Base-by-base conservation (phyloP, 805 yeast species). In the Zygotorulaspora chibaensis region DNA sequence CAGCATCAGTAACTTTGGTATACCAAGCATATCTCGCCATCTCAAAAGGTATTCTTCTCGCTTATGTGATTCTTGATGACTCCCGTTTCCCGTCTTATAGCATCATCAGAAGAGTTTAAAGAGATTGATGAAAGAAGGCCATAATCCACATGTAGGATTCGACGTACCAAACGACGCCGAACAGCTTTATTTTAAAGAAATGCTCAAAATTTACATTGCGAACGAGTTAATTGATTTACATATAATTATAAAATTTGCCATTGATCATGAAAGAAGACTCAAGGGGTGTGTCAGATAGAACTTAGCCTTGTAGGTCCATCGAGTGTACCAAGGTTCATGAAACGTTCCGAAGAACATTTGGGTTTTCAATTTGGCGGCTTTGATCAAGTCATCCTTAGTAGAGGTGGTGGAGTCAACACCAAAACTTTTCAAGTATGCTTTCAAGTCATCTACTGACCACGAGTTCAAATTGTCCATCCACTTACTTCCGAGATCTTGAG, bases 11-110 rank as follows among this genome's bases (percentile, higher is more conserved):
- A 2, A 77, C 80, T 63, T 79, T 81, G 2, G 84, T 80, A 63
- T 84, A 84, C 91, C 91, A 84, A 38, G 90, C 86, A 61, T 77
- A 77, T 57, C 65, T 68, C 18, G 79, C 66, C 79, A 75, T 75
- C 39, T 36, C 28, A 37, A 37, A 37, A 25, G 18, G 9, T 15
- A 10, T 17, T 17, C 38, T 35, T 18, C 28, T 16, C 6, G 11
- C 29, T 17, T 8, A 18, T 10, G 3, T 37, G 9, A 13, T 12
- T 12, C 9, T 31, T n/a, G 25, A 20, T 20, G 4, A 20, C 33
- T 29, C 8, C 33, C 33, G n/a, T 29, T 9, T 29, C 15, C 15
- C 15, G 25, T 20, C 25, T 20, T 7, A 4, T 20, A 5, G 25
- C 25, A 20, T 20, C 7, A 7, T 20, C 25, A 20, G 25, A 5